Base-by-base conservation (phyloP, 345 rosid genomes). In the Brassica nigra region DNA sequence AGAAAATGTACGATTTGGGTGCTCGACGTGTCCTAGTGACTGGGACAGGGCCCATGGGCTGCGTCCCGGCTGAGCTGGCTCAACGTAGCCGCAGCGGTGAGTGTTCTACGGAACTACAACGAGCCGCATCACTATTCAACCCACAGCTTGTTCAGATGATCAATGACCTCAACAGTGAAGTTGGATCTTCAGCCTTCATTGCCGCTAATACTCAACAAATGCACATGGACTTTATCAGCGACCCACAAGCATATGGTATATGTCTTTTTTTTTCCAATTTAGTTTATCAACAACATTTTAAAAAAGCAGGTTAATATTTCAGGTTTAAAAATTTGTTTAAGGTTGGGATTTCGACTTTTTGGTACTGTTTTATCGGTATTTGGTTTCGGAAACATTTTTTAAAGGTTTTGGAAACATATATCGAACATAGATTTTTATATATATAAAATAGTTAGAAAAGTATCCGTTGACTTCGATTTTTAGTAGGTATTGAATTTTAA, bases 1-100 rank as follows among this genome's bases (percentile, higher is more conserved):
- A 92, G 97, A 90, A 87, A 73, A 65, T 86, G 59, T 75, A 92
- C 71, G 86, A 89, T 62, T 54, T 94, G 83, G 97, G 98, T 34
- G 91, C 90, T 12, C 82, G 93, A 3, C 85, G 97, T 73, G 90
- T 90, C 30, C 58, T 94, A 68, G 96, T 94, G 80, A 88, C 91
- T 0, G 97, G 97, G 1, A 94, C 94, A 0, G 97, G 98, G 47
- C 96, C 98, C 6, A 5, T 92, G 71, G 92, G 97, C 0, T 92
- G 98, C 49, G 96, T 86, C 16, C 96, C 94, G 7, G 94, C 96
- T 0, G 93, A 92, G 68, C 61, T 86, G 36, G 98, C 96, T n/a
- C 58, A 54, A 84, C 84, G 84, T 47, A 78, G 98, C 87, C 81
- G 83, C 30, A 83, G 74, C 0, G 97, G 98, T 0, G 89, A 89